Percentiles rank a stretch among this genome's conserved stretches.
Conservation (phyloP, 2,329 filamentous ascomycete genomes). For the Fusarium duplospermum region DNA sequence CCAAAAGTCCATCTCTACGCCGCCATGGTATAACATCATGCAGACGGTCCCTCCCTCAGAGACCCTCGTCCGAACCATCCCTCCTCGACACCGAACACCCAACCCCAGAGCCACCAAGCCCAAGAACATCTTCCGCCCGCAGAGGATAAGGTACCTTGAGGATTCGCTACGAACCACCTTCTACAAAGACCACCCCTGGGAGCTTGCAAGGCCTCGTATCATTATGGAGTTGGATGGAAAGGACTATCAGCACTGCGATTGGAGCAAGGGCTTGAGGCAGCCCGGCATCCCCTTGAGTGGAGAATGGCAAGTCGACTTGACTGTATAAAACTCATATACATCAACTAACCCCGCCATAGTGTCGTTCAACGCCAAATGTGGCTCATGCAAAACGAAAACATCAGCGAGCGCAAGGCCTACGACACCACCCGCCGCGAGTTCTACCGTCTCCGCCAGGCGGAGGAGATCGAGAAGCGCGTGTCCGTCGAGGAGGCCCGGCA, state of each 20-base stretch:
- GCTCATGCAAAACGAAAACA: conserved; percentile 75
- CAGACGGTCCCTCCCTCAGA: conserved; percentile 68
- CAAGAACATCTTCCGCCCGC: conserved; percentile 83
- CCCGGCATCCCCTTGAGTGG: conserved; percentile 81
- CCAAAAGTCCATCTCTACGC: conserved; percentile 49
- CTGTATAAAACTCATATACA: background rate
- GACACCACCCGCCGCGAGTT: conserved; percentile 90
- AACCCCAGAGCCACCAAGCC: conserved; percentile 63
- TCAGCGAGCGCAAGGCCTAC: conserved; percentile 79
- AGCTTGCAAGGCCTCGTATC: conserved; percentile 87
- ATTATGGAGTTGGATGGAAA: conserved; percentile 88
- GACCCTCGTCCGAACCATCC: conserved; percentile 65
- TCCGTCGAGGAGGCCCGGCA: conserved; percentile 88
- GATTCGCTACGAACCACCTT: conserved; percentile 84
- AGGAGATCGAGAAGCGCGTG: conserved; percentile 85
- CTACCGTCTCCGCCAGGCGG: conserved; percentile 82
- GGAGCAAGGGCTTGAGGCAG: conserved; percentile 81
- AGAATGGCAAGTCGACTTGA: conserved; percentile 50
- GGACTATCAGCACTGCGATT: conserved; percentile 81
- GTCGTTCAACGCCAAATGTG: conserved; percentile 93
- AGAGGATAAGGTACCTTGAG: conserved; percentile 82
- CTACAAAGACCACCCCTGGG: conserved; percentile 96
- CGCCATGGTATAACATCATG: conserved; percentile 65
- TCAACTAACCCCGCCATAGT: conserved; percentile 59
- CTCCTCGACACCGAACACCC: conserved; percentile 57